These are phyloP conservation scores for Henningerozyma blattae DNA, from an alignment of 805 yeast species.

Conservation along the genomic window DNA sequence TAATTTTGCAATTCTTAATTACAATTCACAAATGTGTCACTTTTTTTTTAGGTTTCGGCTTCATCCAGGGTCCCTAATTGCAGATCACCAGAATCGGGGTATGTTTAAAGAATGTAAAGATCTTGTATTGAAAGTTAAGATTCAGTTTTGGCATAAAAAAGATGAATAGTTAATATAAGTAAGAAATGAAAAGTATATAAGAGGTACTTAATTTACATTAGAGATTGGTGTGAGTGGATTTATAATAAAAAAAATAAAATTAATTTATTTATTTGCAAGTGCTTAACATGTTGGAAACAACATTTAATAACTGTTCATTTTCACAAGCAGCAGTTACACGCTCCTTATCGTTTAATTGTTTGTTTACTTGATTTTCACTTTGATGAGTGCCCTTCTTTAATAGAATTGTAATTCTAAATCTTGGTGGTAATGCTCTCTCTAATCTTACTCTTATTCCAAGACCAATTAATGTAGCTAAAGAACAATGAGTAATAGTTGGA, in stretches of 20 bases:
- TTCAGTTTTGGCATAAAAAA: too few species aligned
- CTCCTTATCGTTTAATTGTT: constrained; percentile 94
- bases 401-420: constrained; percentile 67
- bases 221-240: too few species aligned
- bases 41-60: too few species aligned
- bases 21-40: too few species aligned
- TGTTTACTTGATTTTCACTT: constrained; percentile 90
- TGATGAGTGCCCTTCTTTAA: constrained; percentile 92
- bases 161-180: not conserved
- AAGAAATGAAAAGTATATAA: not conserved
- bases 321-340: constrained; percentile 98
- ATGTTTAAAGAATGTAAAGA: too few species aligned
- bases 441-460: constrained; percentile 86
- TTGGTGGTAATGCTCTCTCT: constrained; percentile 76
- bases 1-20: too few species aligned
- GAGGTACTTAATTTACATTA: too few species aligned
- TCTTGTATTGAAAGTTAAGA: too few species aligned
- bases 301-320: constrained; percentile 79
- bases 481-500: constrained; percentile 96
- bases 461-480: constrained; percentile 91
- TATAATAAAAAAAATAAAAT: too few species aligned
- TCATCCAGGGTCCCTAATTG: too few species aligned
- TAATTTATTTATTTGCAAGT: constrained; percentile 60
- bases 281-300: constrained; percentile 84
- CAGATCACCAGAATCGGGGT: too few species aligned